Conservation (phyloP, 2,329 filamentous ascomycete genomes). For the Aspergillus oerlinghausenensis region DNA sequence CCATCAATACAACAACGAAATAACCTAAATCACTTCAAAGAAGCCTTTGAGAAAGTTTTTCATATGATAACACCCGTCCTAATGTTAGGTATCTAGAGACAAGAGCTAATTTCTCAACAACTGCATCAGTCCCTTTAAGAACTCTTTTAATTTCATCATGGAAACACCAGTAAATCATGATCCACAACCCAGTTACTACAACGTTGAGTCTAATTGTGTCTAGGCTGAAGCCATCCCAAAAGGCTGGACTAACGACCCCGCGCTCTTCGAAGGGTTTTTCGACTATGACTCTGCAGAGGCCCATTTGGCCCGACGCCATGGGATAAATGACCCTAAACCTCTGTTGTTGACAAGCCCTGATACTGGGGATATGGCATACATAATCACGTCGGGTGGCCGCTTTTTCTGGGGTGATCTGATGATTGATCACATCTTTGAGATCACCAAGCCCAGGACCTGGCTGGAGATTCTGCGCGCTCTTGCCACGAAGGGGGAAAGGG, state of each 20-base stretch:
- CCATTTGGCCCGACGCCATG: background rate
- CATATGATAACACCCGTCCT: too few relatives aligned
- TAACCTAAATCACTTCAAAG: too few relatives aligned
- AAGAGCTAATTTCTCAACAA: too few relatives aligned
- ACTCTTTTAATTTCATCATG: too few relatives aligned
- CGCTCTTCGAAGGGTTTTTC: background rate
- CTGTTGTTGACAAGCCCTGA: background rate
- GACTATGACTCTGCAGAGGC: background rate
- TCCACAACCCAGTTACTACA: too few relatives aligned
- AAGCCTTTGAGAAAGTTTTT: too few relatives aligned
- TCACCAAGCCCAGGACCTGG: background rate
- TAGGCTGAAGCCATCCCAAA: background rate
- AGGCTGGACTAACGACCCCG: background rate
- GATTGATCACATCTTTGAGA: slow-evolving; percentile 1
- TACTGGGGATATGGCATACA: slow-evolving; percentile 1
- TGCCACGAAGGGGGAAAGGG: background rate
- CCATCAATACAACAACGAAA: too few relatives aligned
- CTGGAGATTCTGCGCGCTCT: background rate
- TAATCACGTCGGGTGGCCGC: background rate
- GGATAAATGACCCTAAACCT: background rate
- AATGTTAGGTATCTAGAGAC: too few relatives aligned
- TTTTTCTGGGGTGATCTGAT: background rate
- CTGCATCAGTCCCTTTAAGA: too few relatives aligned
- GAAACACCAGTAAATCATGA: too few relatives aligned
- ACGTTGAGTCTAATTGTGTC: too few relatives aligned